Evolutionary conservation across 129 eudicot genomes (phyloP).

Genomic region (Oenanthe sinensis): DNA sequence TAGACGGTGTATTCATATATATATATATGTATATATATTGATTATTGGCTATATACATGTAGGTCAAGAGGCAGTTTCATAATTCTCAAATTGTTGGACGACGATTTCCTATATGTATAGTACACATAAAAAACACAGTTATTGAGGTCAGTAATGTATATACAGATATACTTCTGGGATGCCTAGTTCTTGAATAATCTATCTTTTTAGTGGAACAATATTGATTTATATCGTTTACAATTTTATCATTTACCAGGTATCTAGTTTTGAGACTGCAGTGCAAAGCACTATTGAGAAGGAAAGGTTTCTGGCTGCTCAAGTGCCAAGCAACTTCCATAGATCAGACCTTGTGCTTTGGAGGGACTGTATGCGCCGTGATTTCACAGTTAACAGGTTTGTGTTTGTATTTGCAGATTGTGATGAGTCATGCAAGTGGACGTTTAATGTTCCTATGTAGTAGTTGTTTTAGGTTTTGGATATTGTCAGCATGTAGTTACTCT

Average conservation of each 20-base stretch:
- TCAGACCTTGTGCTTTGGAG: conserved; percentile 57
- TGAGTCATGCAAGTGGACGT: neutral
- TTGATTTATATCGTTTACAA: conserved; percentile 6
- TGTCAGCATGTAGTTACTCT: neutral
- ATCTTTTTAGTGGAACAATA: neutral
- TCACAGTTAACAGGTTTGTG: conserved; percentile 72
- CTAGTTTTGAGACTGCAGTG: conserved; percentile 68
- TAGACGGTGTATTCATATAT: neutral
- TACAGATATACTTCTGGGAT: neutral
- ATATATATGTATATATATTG: conserved; percentile 3
- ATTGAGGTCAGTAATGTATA: conserved; percentile 61
- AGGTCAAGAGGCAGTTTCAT: conserved; percentile 48
- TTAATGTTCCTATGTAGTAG: neutral
- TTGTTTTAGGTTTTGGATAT: neutral
- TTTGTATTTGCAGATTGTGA: neutral
- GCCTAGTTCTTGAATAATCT: neutral
- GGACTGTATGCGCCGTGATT: conserved; percentile 66
- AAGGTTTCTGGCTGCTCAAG: conserved; percentile 20
- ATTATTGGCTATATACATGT: conserved; percentile 8
- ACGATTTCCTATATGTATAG: conserved; percentile 72
- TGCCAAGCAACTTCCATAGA: conserved; percentile 40
- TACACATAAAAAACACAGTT: conserved; percentile 36
- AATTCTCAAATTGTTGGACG: conserved; percentile 54
- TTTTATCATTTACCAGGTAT: conserved; percentile 41
- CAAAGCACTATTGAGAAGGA: conserved; percentile 25